A percentile compares a stretch with the other conserved stretches of the same genome.
Evolutionary conservation across 257 asterid species (phyloP).

Genomic region (Penstemon eatonii): DNA sequence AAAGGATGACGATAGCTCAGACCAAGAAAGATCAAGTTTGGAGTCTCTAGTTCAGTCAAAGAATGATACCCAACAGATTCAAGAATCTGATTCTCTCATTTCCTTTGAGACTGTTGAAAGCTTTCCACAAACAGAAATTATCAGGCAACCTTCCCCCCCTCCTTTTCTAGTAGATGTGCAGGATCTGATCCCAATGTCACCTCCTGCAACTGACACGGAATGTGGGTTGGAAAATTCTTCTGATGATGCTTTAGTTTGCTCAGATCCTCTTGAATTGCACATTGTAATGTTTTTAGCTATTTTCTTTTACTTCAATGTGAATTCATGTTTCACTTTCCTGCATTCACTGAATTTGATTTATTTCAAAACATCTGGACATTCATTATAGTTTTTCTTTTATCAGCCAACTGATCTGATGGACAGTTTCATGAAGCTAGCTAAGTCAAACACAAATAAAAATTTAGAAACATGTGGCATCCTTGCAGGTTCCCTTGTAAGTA

Average conservation of each 20-base stretch:
- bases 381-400: constrained; percentile 29
- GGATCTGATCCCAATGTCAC: constrained; percentile 60
- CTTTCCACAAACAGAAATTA: constrained; percentile 48
- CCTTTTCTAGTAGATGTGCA: constrained; percentile 84
- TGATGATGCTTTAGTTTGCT: constrained; percentile 50
- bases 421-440: constrained; percentile 86
- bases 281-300: constrained; percentile 51
- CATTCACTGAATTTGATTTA: constrained; percentile 21
- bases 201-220: constrained; percentile 44
- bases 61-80: constrained; percentile 42
- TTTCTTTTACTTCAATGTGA: constrained; percentile 13
- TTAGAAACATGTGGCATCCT: constrained; percentile 96
- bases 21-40: constrained; percentile 42
- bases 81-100: constrained; percentile 70
- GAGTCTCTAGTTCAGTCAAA: constrained; percentile 46
- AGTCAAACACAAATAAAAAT: constrained; percentile 78
- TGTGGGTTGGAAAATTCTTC: constrained; percentile 43
- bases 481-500: constrained; percentile 90
- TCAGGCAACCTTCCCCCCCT: constrained; percentile 83
- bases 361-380: constrained; percentile 14
- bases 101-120: constrained; percentile 69
- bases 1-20: constrained; percentile 45
- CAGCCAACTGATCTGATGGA: constrained; percentile 90
- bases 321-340: constrained; percentile 7
- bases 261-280: constrained; percentile 87